Conservation (phyloP, 345 rosid species). For the Cardamine resedifolia region DNA sequence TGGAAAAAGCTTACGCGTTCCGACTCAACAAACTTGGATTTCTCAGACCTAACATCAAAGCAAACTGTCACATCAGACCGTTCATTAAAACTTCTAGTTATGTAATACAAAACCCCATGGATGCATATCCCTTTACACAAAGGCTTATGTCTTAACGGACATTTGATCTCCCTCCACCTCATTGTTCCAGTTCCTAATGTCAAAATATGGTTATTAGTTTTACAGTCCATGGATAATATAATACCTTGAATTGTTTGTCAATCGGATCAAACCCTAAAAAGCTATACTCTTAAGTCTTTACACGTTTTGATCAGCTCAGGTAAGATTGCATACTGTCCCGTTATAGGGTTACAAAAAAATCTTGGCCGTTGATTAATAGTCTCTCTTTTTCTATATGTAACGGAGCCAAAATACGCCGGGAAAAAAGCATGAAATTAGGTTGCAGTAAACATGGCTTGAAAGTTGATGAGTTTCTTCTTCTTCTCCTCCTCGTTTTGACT, state of each 20-base stretch:
- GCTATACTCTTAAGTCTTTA: no score
- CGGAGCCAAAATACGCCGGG: no score
- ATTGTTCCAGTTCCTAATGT: not conserved
- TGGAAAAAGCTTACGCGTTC: no score
- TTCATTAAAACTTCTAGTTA: no score
- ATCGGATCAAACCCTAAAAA: not conserved
- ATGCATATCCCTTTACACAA: no score
- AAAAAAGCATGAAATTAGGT: no score
- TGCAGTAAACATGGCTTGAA: no score
- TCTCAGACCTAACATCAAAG: not conserved
- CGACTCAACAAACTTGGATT: not conserved
- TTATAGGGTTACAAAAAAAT: not conserved
- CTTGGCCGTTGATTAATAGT: no score
- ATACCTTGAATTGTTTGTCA: not conserved
- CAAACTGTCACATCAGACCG: no score
- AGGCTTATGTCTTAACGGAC: not conserved
- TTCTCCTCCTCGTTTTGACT: not conserved
- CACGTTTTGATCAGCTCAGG: no score
- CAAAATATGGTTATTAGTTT: not conserved
- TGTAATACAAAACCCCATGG: not conserved
- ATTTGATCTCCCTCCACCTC: not conserved
- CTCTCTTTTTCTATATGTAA: no score
- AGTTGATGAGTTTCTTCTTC: no score
- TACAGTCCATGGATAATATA: not conserved
- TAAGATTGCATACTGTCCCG: not conserved